These are phyloP conservation scores for Agaricus sinodeliciosus DNA, from an alignment of 768 basidiomycete genomes.

Conservation along the genomic window DNA sequence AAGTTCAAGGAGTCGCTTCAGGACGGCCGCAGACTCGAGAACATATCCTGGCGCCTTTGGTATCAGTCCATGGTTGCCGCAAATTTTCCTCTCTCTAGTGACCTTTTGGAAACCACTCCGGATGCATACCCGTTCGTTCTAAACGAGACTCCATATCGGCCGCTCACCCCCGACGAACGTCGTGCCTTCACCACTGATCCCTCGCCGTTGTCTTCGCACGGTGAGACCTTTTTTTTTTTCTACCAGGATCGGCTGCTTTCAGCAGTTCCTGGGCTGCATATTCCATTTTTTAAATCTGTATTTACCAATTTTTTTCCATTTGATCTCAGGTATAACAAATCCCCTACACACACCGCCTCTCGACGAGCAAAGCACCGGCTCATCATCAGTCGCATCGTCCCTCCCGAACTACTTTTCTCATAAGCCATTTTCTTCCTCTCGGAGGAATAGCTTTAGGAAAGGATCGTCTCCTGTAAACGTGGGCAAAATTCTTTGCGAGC, in stretches of 20 bases:
- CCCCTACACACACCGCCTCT: not conserved
- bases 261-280: not conserved
- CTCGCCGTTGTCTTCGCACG: conserved; percentile 1
- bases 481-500: conserved; percentile 16
- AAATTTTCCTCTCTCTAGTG: conserved; percentile 22
- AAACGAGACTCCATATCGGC: conserved; percentile 12
- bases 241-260: not conserved
- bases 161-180: conserved; percentile 15
- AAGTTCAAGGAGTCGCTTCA: conserved; percentile 76
- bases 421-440: not conserved
- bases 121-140: not conserved
- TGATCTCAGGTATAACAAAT: conserved; percentile 1
- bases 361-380: not conserved
- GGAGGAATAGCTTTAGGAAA: not conserved
- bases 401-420: not conserved
- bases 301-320: not conserved
- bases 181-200: not conserved
- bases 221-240: conserved; percentile 5
- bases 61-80: conserved; percentile 51
- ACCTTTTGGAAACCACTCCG: not conserved
- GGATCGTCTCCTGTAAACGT: conserved; percentile 12
- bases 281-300: not conserved
- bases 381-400: not conserved
- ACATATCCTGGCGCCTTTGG: conserved; percentile 86
- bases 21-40: conserved; percentile 79